Evolutionary conservation across 495 filamentous ascomycete species (phyloP).

Genomic region (Penicillium subrubescens): DNA sequence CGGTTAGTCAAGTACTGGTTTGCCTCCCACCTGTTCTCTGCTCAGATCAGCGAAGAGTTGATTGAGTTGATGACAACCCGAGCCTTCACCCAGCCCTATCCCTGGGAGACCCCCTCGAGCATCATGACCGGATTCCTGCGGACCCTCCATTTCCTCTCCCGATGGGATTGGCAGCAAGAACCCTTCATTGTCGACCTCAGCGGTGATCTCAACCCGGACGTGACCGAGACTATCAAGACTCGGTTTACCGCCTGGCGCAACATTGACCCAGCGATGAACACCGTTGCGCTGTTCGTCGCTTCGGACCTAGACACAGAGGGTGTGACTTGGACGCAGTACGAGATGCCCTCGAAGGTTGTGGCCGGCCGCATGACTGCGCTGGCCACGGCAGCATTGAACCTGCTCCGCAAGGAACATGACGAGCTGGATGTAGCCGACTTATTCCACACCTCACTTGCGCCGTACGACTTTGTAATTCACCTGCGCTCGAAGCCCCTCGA

Average conservation of each 20-base stretch:
- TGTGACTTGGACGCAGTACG: constrained; percentile 73
- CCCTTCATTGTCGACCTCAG: constrained; percentile 77
- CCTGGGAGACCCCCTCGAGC: constrained; percentile 77
- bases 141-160: constrained; percentile 71
- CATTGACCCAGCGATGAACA: constrained; percentile 86
- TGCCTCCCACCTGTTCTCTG: constrained; percentile 72
- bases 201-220: constrained; percentile 54
- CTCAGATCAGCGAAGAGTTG: constrained; percentile 75
- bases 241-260: constrained; percentile 76
- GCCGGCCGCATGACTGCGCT: constrained; percentile 81
- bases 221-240: constrained; percentile 61
- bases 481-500: constrained; percentile 54
- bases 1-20: constrained; percentile 94
- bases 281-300: constrained; percentile 76
- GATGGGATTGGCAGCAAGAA: constrained; percentile 88
- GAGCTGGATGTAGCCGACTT: constrained; percentile 61
- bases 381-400: constrained; percentile 67
- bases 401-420: constrained; percentile 58
- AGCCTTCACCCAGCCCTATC: constrained; percentile 78
- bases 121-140: constrained; percentile 81
- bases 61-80: constrained; percentile 78
- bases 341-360: constrained; percentile 74
- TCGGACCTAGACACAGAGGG: constrained; percentile 77
- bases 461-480: constrained; percentile 85
- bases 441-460: constrained; percentile 66